A percentile compares a stretch with the other conserved stretches of the same genome.
Evolutionary conservation across 768 basidiomycete genomes (phyloP).

Genomic region (Russula olivacea): DNA sequence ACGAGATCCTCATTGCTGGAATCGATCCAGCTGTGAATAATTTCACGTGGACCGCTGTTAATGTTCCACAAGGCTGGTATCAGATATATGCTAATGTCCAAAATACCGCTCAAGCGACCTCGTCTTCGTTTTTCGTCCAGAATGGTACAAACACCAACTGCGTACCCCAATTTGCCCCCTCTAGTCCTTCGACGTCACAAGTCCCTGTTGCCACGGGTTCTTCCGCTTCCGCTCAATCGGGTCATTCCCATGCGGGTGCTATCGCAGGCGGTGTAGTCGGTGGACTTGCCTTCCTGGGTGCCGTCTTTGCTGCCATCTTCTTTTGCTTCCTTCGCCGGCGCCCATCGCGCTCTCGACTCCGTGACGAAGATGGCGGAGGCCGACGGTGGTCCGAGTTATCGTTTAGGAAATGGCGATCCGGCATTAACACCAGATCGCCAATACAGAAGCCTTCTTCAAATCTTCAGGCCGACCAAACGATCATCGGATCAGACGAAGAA

Average conservation of each 20-base stretch:
- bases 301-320: slow-evolving; percentile 31
- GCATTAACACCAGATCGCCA: background rate
- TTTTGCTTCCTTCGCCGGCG: slow-evolving; percentile 18
- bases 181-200: slow-evolving; percentile 27
- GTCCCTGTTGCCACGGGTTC: slow-evolving; percentile 4
- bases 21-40: slow-evolving; percentile 29
- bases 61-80: slow-evolving; percentile 48
- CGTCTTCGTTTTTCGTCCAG: slow-evolving; percentile 34
- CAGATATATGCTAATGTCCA: slow-evolving; percentile 28
- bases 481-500: slow-evolving; percentile 22
- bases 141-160: slow-evolving; percentile 37
- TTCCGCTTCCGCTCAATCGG: background rate
- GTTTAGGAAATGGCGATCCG: background rate
- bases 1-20: slow-evolving; percentile 29
- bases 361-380: background rate
- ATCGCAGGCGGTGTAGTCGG: slow-evolving; percentile 53
- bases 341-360: background rate
- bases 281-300: slow-evolving; percentile 36
- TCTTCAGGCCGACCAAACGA: slow-evolving; percentile 4
- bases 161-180: slow-evolving; percentile 25
- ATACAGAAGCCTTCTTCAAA: background rate
- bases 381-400: slow-evolving; percentile 4
- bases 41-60: slow-evolving; percentile 44
- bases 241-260: slow-evolving; percentile 34
- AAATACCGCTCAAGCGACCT: slow-evolving; percentile 21